phyloP scores from a whole-genome alignment of 2,329 filamentous ascomycete species.

The Lachnellula suecica region DNA sequence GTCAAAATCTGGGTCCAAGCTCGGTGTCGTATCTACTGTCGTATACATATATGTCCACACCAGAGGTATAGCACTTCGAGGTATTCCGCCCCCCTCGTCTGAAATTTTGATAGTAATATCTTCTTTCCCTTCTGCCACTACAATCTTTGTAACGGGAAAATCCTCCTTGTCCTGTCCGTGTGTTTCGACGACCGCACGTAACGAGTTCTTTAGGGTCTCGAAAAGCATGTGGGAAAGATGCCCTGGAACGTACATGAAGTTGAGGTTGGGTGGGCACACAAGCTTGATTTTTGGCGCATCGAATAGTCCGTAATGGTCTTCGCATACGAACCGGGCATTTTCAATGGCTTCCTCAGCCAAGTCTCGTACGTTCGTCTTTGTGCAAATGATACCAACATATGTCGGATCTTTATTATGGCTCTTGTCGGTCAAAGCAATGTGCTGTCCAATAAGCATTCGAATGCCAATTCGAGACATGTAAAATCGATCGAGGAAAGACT shows the following conservation, averaged over 20 bases:
- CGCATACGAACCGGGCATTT: conserved; percentile 97
- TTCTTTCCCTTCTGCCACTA: conserved; percentile 95
- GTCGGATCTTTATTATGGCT: conserved; percentile 84
- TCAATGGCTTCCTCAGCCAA: conserved; percentile 96
- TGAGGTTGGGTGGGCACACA: conserved; percentile 88
- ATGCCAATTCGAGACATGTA: conserved; percentile 99
- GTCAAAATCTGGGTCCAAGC: conserved; percentile 94
- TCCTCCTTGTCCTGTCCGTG: conserved; percentile 94
- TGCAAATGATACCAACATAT: conserved; percentile 98
- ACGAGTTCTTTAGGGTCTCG: conserved; percentile 96
- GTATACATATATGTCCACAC: conserved; percentile 99
- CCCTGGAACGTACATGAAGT: conserved; percentile 99
- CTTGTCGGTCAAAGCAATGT: conserved; percentile 95
- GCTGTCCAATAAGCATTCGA: conserved; percentile 97
- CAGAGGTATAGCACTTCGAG: conserved; percentile 85
- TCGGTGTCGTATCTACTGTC: conserved; percentile 93
- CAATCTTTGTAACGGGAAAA: conserved; percentile 95
- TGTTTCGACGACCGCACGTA: conserved; percentile 93
- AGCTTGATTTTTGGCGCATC: conserved; percentile 96
- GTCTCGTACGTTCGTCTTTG: conserved; percentile 94
- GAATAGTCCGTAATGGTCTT: conserved; percentile 97
- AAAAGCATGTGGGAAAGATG: conserved; percentile 99
- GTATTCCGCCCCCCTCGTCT: conserved; percentile 95
- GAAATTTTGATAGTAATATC: conserved; percentile 99
- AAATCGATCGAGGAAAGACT: conserved; percentile 96